These are phyloP conservation scores for Amylocarpus encephaloides DNA, from an alignment of 2,329 filamentous ascomycete genomes.

Conservation along the genomic window DNA sequence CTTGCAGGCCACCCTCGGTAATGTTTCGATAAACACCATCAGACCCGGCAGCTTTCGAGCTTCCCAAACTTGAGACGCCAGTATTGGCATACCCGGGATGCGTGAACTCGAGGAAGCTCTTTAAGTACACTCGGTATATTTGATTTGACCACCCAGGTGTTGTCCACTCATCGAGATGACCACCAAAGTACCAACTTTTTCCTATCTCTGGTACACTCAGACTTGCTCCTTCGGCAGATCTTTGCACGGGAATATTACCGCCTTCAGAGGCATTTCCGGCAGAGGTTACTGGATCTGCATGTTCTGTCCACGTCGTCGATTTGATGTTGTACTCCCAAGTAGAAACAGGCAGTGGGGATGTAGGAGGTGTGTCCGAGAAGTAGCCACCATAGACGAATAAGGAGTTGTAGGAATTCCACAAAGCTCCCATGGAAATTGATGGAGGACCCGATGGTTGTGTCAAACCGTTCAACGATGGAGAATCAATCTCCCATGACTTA, in stretches of 20 bases:
- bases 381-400: slow-evolving; percentile 71
- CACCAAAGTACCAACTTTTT: slow-evolving; percentile 72
- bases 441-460: slow-evolving; percentile 63
- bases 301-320: slow-evolving; percentile 55
- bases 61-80: slow-evolving; percentile 50
- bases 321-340: slow-evolving; percentile 65
- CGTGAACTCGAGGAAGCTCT: slow-evolving; percentile 69
- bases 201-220: slow-evolving; percentile 64
- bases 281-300: slow-evolving; percentile 53
- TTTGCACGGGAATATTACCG: slow-evolving; percentile 52
- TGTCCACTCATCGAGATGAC: slow-evolving; percentile 58
- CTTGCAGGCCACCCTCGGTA: slow-evolving; percentile 63
- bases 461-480: slow-evolving; percentile 56
- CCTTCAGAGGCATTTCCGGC: slow-evolving; percentile 55
- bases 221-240: slow-evolving; percentile 68
- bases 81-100: slow-evolving; percentile 63
- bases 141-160: slow-evolving; percentile 60
- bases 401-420: slow-evolving; percentile 67
- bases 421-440: slow-evolving; percentile 63
- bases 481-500: slow-evolving; percentile 61
- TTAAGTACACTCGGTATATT: slow-evolving; percentile 60
- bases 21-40: slow-evolving; percentile 67
- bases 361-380: slow-evolving; percentile 57
- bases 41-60: slow-evolving; percentile 48
- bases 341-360: slow-evolving; percentile 51